phyloP scores from a whole-genome alignment of 164 flowering plant genomes.

The Piper longum region DNA sequence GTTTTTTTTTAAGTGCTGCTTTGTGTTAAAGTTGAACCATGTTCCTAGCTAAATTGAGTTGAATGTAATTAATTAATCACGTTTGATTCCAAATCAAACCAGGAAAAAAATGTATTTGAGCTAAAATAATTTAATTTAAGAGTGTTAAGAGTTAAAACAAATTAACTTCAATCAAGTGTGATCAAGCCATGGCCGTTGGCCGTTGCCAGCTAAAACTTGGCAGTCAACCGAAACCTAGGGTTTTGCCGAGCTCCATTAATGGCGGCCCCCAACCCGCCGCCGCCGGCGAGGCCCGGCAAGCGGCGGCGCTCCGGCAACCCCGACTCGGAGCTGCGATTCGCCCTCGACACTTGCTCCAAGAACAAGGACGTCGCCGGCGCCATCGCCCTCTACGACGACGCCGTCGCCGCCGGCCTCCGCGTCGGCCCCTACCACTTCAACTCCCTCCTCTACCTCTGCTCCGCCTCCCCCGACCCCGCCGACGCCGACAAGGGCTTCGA shows the following conservation, averaged over 20 bases:
- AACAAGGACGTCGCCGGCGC: slow-evolving; percentile 49
- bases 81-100: no score
- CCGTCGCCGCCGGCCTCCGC: slow-evolving; percentile 23
- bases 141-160: no score
- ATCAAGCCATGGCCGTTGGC: no score
- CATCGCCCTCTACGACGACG: slow-evolving; percentile 45
- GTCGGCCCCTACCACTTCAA: slow-evolving; percentile 47
- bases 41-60: no score
- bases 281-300: not conserved
- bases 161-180: no score
- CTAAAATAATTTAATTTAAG: no score
- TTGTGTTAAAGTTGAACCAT: no score
- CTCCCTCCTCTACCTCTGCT: slow-evolving; percentile 56
- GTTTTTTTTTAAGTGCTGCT: no score
- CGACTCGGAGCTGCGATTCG: slow-evolving; percentile 32
- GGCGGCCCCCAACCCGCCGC: not conserved
- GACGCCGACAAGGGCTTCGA: slow-evolving; percentile 45
- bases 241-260: not conserved
- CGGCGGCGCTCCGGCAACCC: slow-evolving; percentile 22
- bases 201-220: no score
- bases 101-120: no score
- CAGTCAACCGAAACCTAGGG: not conserved
- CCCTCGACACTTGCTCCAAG: slow-evolving; percentile 52
- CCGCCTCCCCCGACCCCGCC: slow-evolving; percentile 9
- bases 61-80: no score